Evolutionary conservation across 495 filamentous ascomycete species (phyloP), one percentile per base, ranked within the genome.

Genomic region (Aspergillus indologenus): DNA sequence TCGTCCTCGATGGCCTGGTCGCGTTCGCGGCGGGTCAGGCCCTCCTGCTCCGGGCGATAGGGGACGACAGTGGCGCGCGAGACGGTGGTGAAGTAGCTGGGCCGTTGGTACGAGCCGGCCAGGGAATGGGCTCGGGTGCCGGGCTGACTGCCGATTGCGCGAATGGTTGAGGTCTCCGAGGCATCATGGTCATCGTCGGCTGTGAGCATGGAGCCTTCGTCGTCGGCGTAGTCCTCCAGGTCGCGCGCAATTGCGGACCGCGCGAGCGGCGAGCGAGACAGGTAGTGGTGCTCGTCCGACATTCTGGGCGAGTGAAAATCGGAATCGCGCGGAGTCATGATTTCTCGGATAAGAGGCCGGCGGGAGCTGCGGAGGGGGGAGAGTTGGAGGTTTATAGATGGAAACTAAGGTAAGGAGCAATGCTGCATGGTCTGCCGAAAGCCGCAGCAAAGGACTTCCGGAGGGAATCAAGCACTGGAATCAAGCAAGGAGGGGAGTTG

Each of bases 211-310:
- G 61, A 75, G 19, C 64, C 70, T 18, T 79, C 80, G 47, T 83
- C 83, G 19, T 85, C 77, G 49, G 66, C 71, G 69, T 75, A 70
- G 63, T 84, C 83, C 11, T 83, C 83, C 3, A 91, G 64, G 67
- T 94, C 90, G 23, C 83, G 81, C 0, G 87, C 87, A 68, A 93
- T 82, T 20, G 86, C 81, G 26, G 84, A 80, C 56, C 87, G 82
- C 1, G 87, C 89, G 45, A 90, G 76, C 12, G 87, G 85, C 8
- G 86, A 86, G 45, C 71, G 71, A 23, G 84, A 81, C n/a, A 71
- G 72, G 68, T 83, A 86, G 12, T 75, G 79, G 5, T 62, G 60
- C n/a, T 63, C 59, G 21, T 63, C 61, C 23, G 63, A 14, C 14
- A 59, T 57, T 53, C 62, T 56, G 57, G 65, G 56, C 21, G 66